Evolutionary conservation across 192 early-diverging fungal genomes (phyloP).

Genomic region (Entomortierella lignicola): DNA sequence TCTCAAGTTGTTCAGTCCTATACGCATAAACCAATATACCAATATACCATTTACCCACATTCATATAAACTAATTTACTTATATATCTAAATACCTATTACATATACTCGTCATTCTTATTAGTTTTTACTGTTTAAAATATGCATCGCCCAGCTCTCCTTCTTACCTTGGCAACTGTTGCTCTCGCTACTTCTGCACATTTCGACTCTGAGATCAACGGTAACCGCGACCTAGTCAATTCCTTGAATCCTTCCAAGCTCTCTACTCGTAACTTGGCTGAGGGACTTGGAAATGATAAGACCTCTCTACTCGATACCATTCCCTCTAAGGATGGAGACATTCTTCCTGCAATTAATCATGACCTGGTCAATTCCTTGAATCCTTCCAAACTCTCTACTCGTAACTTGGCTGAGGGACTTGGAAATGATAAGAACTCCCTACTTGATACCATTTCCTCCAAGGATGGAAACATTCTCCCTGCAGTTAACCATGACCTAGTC

Average conservation of each 20-base stretch:
- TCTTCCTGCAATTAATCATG: no score
- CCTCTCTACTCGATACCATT: no score
- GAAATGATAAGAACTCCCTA: no score
- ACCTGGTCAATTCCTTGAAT: neutral
- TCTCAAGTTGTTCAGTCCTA: neutral
- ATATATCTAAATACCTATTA: neutral
- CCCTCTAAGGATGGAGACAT: no score
- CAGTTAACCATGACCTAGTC: neutral
- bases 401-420: neutral
- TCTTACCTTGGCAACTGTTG: conserved; percentile 28
- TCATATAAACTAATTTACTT: no score
- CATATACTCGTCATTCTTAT: neutral
- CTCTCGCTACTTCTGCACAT: conserved; percentile 18
- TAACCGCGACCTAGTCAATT: neutral
- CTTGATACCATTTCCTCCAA: no score
- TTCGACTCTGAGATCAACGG: neutral
- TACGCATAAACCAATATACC: neutral
- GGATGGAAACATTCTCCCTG: no score
- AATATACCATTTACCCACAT: neutral
- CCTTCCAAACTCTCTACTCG: conserved; percentile 2
- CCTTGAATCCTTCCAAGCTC: neutral
- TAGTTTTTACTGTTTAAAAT: neutral
- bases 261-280: conserved; percentile 7
- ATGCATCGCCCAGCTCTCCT: conserved; percentile 25
- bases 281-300: neutral